A percentile compares a stretch with the other conserved stretches of the same genome.
These are phyloP conservation scores for Cordyceps militaris DNA, from an alignment of 2,329 filamentous ascomycete genomes.

Conservation along the genomic window DNA sequence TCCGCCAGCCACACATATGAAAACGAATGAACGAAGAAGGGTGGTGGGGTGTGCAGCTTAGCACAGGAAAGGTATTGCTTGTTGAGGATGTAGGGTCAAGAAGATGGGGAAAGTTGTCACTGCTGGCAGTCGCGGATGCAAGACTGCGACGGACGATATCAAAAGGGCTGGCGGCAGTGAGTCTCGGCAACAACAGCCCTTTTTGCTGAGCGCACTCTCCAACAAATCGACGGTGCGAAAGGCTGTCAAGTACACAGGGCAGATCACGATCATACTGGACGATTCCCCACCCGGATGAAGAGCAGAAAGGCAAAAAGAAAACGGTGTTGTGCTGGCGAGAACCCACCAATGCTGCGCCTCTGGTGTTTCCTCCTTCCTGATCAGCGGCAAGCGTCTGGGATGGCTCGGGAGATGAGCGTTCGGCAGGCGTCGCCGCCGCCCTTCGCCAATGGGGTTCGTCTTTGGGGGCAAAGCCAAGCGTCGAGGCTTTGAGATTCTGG, in stretches of 20 bases:
- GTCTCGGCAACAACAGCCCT: background rate
- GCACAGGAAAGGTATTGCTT: background rate
- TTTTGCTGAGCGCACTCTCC: too few relatives aligned
- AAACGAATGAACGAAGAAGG: background rate
- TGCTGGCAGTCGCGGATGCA: background rate
- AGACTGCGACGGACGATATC: background rate
- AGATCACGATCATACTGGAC: constrained; percentile 8
- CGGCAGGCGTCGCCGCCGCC: constrained; percentile 4
- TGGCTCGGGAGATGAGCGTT: constrained; percentile 4
- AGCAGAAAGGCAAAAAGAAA: background rate
- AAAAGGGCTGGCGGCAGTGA: background rate
- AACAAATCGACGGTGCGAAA: background rate
- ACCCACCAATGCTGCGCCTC: background rate
- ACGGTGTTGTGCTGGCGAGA: background rate
- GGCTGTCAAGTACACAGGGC: background rate
- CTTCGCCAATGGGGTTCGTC: background rate
- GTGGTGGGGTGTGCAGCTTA: constrained; percentile 5
- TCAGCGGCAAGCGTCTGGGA: background rate
- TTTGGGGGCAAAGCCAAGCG: background rate
- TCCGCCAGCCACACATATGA: constrained; percentile 1
- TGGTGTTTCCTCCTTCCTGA: background rate
- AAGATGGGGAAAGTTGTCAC: background rate
- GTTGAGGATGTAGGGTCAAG: background rate
- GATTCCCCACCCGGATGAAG: constrained; percentile 1
- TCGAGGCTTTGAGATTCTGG: background rate